Conservation (phyloP, 202 grass and related monocot species). For the Saccharum hybrid region DNA sequence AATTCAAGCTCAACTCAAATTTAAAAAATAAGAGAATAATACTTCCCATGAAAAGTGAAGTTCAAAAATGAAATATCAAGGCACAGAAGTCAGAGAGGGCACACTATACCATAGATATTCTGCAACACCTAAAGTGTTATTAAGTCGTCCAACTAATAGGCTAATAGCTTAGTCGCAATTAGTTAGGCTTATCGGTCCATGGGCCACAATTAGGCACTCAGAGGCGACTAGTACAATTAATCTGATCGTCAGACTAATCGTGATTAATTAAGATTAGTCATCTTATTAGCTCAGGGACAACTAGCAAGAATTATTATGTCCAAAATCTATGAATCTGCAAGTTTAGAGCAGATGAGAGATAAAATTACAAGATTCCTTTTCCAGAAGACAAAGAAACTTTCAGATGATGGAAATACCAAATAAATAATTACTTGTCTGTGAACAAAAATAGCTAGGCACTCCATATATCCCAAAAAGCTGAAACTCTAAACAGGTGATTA, state of each 20-base stretch:
- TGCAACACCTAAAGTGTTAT: constrained; percentile 1
- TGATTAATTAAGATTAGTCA: background rate
- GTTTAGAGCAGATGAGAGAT: constrained; percentile 1
- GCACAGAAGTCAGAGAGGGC: constrained; percentile 32
- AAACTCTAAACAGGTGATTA: background rate
- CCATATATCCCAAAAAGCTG: background rate
- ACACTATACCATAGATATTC: background rate
- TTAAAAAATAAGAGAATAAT: background rate
- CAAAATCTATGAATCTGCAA: background rate
- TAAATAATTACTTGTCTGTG: constrained; percentile 15
- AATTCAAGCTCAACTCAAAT: constrained; percentile 5
- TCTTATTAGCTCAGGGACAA: background rate
- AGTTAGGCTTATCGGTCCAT: background rate
- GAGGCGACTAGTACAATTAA: background rate
- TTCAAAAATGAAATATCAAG: background rate
- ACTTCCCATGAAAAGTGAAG: constrained; percentile 1
- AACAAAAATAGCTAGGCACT: constrained; percentile 11
- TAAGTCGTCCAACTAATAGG: background rate
- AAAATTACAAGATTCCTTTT: constrained; percentile 2
- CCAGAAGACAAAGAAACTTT: background rate
- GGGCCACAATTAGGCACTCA: background rate
- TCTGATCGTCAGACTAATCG: background rate
- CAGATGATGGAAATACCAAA: constrained; percentile 15
- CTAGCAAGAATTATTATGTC: background rate
- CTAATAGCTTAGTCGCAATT: background rate